Evolutionary conservation across 306 rosid genomes (phyloP), one percentile per base, ranked within the genome.

Genomic region (Delonix regia): DNA sequence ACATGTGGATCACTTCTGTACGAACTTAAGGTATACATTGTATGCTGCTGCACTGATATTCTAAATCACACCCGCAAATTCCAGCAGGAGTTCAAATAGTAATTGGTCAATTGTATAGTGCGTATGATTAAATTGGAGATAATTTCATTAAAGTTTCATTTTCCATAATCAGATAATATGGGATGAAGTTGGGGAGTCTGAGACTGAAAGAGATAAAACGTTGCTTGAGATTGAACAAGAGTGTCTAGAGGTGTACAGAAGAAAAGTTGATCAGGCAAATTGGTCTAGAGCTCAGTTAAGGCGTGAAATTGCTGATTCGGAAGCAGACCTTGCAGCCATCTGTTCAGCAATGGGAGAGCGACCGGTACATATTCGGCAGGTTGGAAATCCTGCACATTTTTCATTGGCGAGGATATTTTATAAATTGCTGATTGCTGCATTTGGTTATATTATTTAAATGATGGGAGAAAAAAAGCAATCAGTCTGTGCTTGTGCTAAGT

Each of bases 271-370:
- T 82, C 84, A 67, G 59, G 99, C 99, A 49, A 96, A 93, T 80
- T 86, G 83, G 76, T 87, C 83, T 60, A 91, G 97, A 85, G 98
- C 98, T 87, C 96, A 91, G 76, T 69, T 93, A 69, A 89, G 99
- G 66, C 98, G 91, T 83, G 96, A 89, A 22, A 96, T 96, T 80
- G 99, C 99, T 34, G 99, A 96, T 72, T 88, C 91, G 28, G 96
- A 93, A 87, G 94, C 96, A 24, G 97, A 91, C 83, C 91, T 93
- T 60, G 98, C 98, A 0, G 94, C 98, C 55, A 90, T 96, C 63
- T 93, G 99, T 79, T 96, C 98, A 51, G 90, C 99, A 78, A 93
- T 93, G 97, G 99, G 98, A 53, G 99, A 96, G 81, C 89, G 93
- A 38, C 98, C 98, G 0, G 96, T 91, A 10, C 98, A 91, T 83